Evolutionary conservation across 2,329 filamentous ascomycete species (phyloP).

Genomic region (Alternaria postmessia): DNA sequence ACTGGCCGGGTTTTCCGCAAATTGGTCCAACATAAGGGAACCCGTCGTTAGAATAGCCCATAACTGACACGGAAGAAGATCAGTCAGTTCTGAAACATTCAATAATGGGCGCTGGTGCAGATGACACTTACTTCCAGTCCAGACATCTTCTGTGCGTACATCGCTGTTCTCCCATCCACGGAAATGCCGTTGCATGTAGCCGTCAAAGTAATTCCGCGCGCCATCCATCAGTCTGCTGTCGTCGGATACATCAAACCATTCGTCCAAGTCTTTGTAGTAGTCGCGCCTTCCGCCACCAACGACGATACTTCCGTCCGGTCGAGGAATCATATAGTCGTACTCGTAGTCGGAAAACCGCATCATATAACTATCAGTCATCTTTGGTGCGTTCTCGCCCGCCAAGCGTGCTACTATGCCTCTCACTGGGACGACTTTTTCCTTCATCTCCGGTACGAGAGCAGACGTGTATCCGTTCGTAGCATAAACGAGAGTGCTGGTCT

Average conservation of each 20-base stretch:
- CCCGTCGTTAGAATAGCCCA: constrained; percentile 25
- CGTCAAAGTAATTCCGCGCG: constrained; percentile 32
- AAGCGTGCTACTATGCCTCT: constrained; percentile 28
- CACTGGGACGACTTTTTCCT: constrained; percentile 47
- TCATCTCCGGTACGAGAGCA: constrained; percentile 43
- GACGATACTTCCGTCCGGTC: constrained; percentile 25
- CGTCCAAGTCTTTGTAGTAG: constrained; percentile 40
- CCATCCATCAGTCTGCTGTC: constrained; percentile 32
- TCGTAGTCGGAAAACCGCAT: constrained; percentile 60
- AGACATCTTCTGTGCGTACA: constrained; percentile 23
- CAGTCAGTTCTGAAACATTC: background rate
- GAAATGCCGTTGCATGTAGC: constrained; percentile 39
- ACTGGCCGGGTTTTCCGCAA: constrained; percentile 17
- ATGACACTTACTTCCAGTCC: constrained; percentile 36
- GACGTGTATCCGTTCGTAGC: constrained; percentile 35
- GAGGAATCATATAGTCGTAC: constrained; percentile 60
- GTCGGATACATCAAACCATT: constrained; percentile 23
- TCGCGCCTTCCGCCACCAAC: constrained; percentile 24
- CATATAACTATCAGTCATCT: constrained; percentile 28
- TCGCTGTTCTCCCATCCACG: constrained; percentile 30
- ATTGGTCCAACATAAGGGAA: constrained; percentile 22
- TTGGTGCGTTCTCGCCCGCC: constrained; percentile 13
- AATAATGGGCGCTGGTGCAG: background rate
- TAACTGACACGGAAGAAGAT: constrained; percentile 8
- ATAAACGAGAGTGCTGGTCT: constrained; percentile 20